Evolutionary conservation across 1,139 yeast species (phyloP).

Genomic region (Torulaspora pretoriensis): DNA sequence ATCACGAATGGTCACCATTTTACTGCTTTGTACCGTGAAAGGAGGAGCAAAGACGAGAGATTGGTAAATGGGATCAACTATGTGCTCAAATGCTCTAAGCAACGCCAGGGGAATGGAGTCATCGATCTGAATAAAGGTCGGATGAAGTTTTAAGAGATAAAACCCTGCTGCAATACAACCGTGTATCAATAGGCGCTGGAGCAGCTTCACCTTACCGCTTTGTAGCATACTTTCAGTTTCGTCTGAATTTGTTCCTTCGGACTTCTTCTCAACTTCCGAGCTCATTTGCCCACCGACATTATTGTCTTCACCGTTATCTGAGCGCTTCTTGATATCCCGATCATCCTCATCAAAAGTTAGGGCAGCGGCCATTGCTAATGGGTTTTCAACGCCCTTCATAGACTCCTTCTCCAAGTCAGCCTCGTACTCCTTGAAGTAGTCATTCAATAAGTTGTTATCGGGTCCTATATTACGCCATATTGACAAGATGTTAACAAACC

Average conservation of each 20-base stretch:
- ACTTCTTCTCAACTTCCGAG: neutral
- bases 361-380: constrained; percentile 86
- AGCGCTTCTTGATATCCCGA: constrained; percentile 5
- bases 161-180: constrained; percentile 66
- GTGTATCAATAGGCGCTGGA: constrained; percentile 52
- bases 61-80: constrained; percentile 50
- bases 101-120: constrained; percentile 50
- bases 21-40: constrained; percentile 2
- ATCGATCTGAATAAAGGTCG: constrained; percentile 57
- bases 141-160: constrained; percentile 56
- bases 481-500: constrained; percentile 61
- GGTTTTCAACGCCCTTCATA: constrained; percentile 64
- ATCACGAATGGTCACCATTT: constrained; percentile 18
- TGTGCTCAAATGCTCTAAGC: constrained; percentile 45
- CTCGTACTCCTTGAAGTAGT: constrained; percentile 46
- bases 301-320: neutral
- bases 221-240: constrained; percentile 4
- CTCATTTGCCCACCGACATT: constrained; percentile 4
- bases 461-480: constrained; percentile 58
- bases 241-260: constrained; percentile 2
- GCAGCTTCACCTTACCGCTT: constrained; percentile 38
- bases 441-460: constrained; percentile 33
- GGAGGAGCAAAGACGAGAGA: constrained; percentile 7
- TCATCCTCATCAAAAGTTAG: constrained; percentile 63
- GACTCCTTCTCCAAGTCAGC: constrained; percentile 58